Conservation (phyloP, 345 rosid genomes). For the Corchorus capsularis region DNA sequence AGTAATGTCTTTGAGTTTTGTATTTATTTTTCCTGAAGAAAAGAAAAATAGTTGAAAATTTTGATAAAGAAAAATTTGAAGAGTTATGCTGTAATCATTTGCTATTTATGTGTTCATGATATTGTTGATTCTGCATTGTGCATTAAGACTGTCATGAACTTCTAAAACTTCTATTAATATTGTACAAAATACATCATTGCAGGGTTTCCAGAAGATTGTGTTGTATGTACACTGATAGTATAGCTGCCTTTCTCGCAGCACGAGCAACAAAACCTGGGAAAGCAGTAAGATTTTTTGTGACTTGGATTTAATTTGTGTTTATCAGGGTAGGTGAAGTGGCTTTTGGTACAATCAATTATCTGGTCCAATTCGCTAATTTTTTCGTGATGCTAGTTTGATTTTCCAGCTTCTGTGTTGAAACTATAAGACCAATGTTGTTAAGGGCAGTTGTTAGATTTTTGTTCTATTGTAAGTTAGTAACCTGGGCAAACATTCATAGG, state of each 20-base stretch:
- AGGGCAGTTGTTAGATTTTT: too few relatives aligned
- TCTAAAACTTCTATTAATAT: slow-evolving; percentile 16
- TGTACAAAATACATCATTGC: slow-evolving; percentile 26
- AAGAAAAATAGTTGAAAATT: neutral
- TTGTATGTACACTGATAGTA: slow-evolving; percentile 88
- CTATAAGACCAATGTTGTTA: too few relatives aligned
- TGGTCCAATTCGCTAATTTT: too few relatives aligned
- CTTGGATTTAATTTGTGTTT: slow-evolving; percentile 16
- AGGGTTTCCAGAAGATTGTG: slow-evolving; percentile 79
- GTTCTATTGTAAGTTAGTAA: too few relatives aligned
- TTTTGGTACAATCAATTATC: neutral
- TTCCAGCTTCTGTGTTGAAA: too few relatives aligned
- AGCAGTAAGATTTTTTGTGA: slow-evolving; percentile 57
- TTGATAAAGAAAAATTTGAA: neutral
- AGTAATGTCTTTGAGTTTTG: neutral
- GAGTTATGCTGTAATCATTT: neutral
- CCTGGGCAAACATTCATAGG: too few relatives aligned
- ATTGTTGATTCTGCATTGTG: neutral
- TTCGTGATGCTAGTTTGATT: too few relatives aligned
- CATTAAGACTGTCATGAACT: neutral
- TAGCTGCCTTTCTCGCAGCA: slow-evolving; percentile 97
- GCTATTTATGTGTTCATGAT: neutral
- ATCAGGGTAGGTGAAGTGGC: neutral
- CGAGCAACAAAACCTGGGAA: slow-evolving; percentile 79
- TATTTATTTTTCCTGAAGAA: neutral